These are phyloP conservation scores for Jatropha multifida DNA, from an alignment of 441 rosid genomes.

Conservation along the genomic window DNA sequence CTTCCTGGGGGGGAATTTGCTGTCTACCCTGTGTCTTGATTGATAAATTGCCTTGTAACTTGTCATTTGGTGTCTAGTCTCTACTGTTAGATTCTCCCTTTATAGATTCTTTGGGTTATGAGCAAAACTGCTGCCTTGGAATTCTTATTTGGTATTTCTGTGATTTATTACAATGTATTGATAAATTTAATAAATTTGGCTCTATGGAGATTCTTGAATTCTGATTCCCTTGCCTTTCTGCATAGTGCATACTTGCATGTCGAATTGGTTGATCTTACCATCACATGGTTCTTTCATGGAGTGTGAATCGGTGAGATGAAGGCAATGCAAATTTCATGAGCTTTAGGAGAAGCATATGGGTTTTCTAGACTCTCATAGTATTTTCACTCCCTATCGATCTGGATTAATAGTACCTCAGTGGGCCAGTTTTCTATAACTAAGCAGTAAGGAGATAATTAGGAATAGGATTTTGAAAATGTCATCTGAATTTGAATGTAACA, in stretches of 20 bases:
- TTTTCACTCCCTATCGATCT: background rate
- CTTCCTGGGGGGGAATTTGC: background rate
- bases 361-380: background rate
- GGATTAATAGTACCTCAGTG: background rate
- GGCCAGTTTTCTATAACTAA: background rate
- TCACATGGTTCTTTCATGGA: background rate
- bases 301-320: background rate
- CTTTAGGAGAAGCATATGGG: background rate
- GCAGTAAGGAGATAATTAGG: background rate
- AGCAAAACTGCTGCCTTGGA: conserved; percentile 4
- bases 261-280: background rate
- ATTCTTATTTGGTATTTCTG: background rate
- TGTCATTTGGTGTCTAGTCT: background rate
- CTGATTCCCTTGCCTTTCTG: background rate
- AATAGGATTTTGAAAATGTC: conserved; percentile 3
- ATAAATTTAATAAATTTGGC: background rate
- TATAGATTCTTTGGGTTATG: conserved; percentile 1
- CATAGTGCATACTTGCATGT: background rate
- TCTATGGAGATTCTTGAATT: background rate
- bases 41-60: background rate
- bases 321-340: background rate
- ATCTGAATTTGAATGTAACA: background rate
- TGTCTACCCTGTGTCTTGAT: background rate
- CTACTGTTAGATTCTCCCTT: background rate
- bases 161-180: background rate